Base-by-base conservation (phyloP, 2,329 filamentous ascomycete species). In the Xylaria sp. region DNA sequence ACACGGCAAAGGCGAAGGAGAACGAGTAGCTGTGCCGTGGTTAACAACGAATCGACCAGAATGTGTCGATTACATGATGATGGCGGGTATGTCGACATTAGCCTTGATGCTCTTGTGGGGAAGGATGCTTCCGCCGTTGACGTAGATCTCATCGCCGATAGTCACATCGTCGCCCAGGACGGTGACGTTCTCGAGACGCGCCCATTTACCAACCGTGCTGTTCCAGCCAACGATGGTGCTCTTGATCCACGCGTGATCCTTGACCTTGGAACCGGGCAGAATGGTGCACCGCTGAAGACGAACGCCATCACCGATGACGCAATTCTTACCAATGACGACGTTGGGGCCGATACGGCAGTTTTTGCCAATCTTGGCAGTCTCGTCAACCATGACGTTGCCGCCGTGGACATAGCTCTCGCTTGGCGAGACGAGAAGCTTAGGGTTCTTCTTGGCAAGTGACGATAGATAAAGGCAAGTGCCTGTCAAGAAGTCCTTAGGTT, bases 161-260 rank as follows among this genome's bases (percentile, higher is more conserved):
- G 93, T 97, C 62, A 99, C 95, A 79, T 99, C 95, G 83, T 99
- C 96, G 73, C 95, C 96, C 23, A 99, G 88, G 62, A 99, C 95
- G n/a, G 93, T 95, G 48, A 98, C 94, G 78, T 99, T 99, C 87
- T 99, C 96, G 72, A 98, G 86, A 74, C 95, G 92, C 67, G 95
- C 95, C 95, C 95, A 99, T 79, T 92, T 92, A 78, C 95, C 95
- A 65, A 99, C 93, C 41, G 90, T 92, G 85, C 93, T 97, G 87
- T 97, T 97, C 95, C 95, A 99, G 78, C 95, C 95, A 61, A 98
- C 94, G 80, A 99, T 98, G 76, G 95, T 96, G 80, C 93, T 97
- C 90, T 98, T 98, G 81, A 99, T 89, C 95, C 95, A 98, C 56
- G 96, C 96, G 81, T 99, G 95, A 80, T 99, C 96, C 88, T 97